Base-by-base conservation (phyloP, 1,139 yeast species). In the Pichiaceae sp. region DNA sequence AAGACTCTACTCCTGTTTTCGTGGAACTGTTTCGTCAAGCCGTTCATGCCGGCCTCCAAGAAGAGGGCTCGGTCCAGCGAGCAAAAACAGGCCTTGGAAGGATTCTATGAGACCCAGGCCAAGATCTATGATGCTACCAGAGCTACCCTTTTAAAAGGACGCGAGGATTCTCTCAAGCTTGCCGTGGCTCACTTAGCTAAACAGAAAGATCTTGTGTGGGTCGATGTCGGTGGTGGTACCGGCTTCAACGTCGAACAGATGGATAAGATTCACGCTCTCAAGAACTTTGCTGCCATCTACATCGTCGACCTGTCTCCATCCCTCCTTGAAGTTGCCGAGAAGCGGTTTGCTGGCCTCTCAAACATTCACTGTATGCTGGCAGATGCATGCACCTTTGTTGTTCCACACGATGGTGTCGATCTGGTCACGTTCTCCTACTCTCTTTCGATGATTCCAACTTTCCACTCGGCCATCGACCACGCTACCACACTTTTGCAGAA, bases 181-280 rank as follows among this genome's bases (percentile, higher is more conserved):
- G 81, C 83, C 1, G 66, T 66, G 29, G 56, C 77, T 29, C 89
- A 80, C 53, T 60, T 78, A 36, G 42, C 47, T 14, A 56, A 57
- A 35, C 54, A 57, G 37, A 58, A 59, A 37, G 69, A 69, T 38
- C 61, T 80, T 37, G 78, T 82, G 33, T 83, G 95, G 95, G 69
- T 83, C 38, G 95, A 83, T 55, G 70, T 82, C 53, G 94, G 94
- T 37, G 93, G 93, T 31, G 93, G 93, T 20, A 82, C 94, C 4
- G 95, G 94, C 34, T 68, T 79, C 58, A 83, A 83, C 59, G 78
- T 83, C 49, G 93, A 83, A 57, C 69, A 70, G 48, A 83, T 83
- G 94, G 66, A 79, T 54, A 55, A 63, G 36, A 60, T 75, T 33
- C 60, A 70, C 39, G 70, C 78, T 4, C 60, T 77, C 31, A 44